Evolutionary conservation across 2,329 filamentous ascomycete genomes (phyloP).

Genomic region (Ascochyta clinopodiicola): DNA sequence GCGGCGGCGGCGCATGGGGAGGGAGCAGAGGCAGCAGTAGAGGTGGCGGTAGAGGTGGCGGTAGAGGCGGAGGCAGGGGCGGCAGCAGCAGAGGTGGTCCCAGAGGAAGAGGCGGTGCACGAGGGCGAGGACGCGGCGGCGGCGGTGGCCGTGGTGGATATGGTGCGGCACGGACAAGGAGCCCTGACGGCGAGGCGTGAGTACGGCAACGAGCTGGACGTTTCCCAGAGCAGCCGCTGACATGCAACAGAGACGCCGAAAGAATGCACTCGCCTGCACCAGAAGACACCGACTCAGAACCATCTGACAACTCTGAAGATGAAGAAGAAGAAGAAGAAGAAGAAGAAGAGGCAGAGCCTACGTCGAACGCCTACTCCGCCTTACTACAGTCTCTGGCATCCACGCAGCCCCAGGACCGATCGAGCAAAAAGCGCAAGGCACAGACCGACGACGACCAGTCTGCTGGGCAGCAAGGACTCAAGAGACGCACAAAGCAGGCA

Average conservation of each 20-base stretch:
- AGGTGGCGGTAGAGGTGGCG: constrained; percentile 23
- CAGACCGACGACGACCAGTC: constrained; percentile 30
- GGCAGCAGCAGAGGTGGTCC: constrained; percentile 24
- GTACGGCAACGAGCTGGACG: constrained; percentile 22
- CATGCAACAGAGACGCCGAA: constrained; percentile 18
- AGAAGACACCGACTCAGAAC: constrained; percentile 30
- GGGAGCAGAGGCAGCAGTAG: constrained; percentile 31
- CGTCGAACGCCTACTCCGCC: constrained; percentile 59
- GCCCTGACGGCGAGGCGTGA: constrained; percentile 41
- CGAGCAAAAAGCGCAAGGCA: constrained; percentile 62
- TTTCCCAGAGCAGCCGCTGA: constrained; percentile 19
- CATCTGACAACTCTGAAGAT: constrained; percentile 37
- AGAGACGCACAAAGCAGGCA: constrained; percentile 8
- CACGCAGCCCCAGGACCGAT: constrained; percentile 52
- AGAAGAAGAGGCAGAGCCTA: constrained; percentile 32
- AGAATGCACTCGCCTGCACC: constrained; percentile 29
- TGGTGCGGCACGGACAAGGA: constrained; percentile 35
- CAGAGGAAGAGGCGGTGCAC: constrained; percentile 23
- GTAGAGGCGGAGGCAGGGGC: constrained; percentile 19
- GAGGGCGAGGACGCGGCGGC: constrained; percentile 40
- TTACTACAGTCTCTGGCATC: constrained; percentile 61
- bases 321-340: constrained; percentile 34
- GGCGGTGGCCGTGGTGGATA: constrained; percentile 39
- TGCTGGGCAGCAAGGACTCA: background rate
- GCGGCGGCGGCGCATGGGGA: constrained; percentile 20